Conservation (phyloP, 2,329 filamentous ascomycete genomes). For the Fusarium sambucinum region DNA sequence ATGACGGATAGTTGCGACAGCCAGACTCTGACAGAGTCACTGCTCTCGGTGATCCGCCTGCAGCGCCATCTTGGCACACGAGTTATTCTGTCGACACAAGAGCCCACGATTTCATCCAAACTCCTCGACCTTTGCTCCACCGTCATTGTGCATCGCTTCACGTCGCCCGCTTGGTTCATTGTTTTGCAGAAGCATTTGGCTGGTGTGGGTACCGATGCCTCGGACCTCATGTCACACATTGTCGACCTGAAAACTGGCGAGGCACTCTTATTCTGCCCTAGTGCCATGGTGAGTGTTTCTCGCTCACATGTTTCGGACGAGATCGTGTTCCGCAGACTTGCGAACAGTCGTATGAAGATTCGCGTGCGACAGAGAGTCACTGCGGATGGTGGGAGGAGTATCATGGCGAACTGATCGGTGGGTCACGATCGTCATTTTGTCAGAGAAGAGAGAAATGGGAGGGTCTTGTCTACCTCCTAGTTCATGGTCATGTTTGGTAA, state of each 20-base stretch:
- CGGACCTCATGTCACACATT: background rate
- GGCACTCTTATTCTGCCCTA: background rate
- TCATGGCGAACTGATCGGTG: background rate
- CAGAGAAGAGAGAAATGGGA: background rate
- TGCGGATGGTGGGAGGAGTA: background rate
- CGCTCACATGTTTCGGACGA: accelerated
- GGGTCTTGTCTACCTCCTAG: background rate
- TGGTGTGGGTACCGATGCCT: background rate
- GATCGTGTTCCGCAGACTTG: background rate
- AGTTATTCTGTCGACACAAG: slow-evolving; percentile 1
- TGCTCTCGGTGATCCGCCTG: background rate
- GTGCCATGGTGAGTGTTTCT: background rate
- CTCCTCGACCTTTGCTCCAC: background rate
- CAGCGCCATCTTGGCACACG: slow-evolving; percentile 1
- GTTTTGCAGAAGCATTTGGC: background rate
- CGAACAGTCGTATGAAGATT: background rate
- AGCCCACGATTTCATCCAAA: background rate
- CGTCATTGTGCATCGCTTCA: background rate
- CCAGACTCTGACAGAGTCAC: background rate
- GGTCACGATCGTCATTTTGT: background rate
- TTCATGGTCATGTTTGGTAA: background rate
- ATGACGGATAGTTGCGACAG: background rate
- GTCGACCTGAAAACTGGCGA: background rate
- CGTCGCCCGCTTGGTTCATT: background rate
- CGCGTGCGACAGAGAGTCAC: background rate